Evolutionary conservation across 495 filamentous ascomycete genomes (phyloP).

Genomic region (Xylaria telfairii): DNA sequence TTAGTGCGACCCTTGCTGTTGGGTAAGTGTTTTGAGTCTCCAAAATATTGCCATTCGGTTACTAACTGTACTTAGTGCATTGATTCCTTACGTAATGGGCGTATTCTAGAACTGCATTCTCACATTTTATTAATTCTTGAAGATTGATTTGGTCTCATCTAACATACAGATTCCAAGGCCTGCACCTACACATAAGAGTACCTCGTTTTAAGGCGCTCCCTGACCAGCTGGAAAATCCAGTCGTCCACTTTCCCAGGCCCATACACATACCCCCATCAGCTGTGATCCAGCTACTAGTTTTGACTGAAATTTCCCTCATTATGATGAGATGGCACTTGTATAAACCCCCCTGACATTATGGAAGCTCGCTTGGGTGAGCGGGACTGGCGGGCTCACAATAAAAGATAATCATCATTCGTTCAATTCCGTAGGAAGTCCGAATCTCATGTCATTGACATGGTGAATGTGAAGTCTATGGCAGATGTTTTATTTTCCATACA

Average conservation of each 20-base stretch:
- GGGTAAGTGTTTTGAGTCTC: conserved; percentile 68
- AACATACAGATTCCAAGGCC: conserved; percentile 20
- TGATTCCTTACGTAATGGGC: conserved; percentile 62
- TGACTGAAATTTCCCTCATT: conserved; percentile 31
- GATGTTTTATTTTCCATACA: background rate
- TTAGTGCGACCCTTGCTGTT: conserved; percentile 82
- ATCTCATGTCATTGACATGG: background rate
- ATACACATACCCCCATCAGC: conserved; percentile 38
- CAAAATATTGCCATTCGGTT: conserved; percentile 19
- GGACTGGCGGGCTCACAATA: conserved; percentile 34
- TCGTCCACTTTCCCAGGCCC: conserved; percentile 30
- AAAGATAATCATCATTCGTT: conserved; percentile 31
- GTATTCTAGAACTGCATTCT: conserved; percentile 41
- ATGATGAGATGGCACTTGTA: conserved; percentile 38
- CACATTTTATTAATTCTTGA: background rate
- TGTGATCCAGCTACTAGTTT: conserved; percentile 25
- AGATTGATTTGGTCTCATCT: conserved; percentile 23
- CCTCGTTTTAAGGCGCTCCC: conserved; percentile 20
- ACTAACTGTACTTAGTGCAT: conserved; percentile 50
- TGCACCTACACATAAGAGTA: conserved; percentile 16
- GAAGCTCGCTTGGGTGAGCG: conserved; percentile 24
- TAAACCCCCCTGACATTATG: conserved; percentile 31
- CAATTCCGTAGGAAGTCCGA: background rate
- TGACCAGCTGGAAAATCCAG: conserved; percentile 27
- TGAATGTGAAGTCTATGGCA: background rate